Percentiles rank a stretch among this genome's conserved stretches.
Conservation (phyloP, 1,139 yeast genomes). For the Spathaspora sp. region DNA sequence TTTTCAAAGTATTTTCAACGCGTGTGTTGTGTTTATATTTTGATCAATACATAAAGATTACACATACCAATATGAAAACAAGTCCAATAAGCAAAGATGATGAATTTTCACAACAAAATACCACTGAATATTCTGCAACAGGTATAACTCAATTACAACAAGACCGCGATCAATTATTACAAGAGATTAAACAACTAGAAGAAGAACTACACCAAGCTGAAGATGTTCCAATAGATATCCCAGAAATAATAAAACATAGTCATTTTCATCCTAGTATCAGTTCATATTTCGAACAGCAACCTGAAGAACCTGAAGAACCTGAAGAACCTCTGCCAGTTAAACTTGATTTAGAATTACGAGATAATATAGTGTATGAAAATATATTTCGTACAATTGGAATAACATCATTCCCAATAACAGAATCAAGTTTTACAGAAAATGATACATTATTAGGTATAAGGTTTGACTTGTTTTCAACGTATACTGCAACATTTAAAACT, state of each 20-base stretch:
- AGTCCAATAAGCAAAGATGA: no score
- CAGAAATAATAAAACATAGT: slow-evolving; percentile 23
- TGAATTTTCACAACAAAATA: no score
- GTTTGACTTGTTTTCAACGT: slow-evolving; percentile 32
- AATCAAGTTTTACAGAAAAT: slow-evolving; percentile 22
- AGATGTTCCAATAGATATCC: slow-evolving; percentile 11
- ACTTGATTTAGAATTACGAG: slow-evolving; percentile 23
- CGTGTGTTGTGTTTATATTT: no score
- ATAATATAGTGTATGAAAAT: slow-evolving; percentile 38
- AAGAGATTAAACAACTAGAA: slow-evolving; percentile 5
- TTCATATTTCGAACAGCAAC: slow-evolving; percentile 19
- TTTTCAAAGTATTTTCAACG: no score
- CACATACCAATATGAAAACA: no score
- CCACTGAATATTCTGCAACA: no score
- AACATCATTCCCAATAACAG: slow-evolving; percentile 38
- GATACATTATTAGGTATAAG: slow-evolving; percentile 33
- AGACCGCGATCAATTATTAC: slow-evolving; percentile 9
- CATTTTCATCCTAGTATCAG: slow-evolving; percentile 32
- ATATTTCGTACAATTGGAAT: slow-evolving; percentile 39
- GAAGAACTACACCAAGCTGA: slow-evolving; percentile 7
- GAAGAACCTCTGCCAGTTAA: slow-evolving; percentile 6
- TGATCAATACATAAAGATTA: no score
- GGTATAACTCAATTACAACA: slow-evolving; percentile 16
- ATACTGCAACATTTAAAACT: slow-evolving; percentile 18
- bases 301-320: not conserved